Base-by-base conservation (phyloP, 257 asterid species). In the Fraxinus americana region DNA sequence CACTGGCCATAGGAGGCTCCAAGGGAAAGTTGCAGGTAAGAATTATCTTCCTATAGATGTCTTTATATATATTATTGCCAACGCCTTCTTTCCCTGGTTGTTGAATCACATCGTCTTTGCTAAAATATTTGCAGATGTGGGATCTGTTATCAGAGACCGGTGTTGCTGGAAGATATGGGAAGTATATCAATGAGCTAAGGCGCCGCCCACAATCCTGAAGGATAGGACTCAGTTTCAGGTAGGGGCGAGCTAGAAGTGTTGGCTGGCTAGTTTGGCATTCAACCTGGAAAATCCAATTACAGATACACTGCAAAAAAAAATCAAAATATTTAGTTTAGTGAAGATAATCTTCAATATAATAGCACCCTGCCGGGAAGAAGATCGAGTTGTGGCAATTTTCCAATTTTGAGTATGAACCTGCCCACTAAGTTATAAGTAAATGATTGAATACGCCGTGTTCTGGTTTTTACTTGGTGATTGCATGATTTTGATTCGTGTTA, bases 1-100 rank as follows among this genome's bases (percentile, higher is more conserved):
- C 85, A 23, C 88, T 92, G 59, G 99, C 97, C 35, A 77, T 92
- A 5, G 98, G 98, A 82, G 98, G 98, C 70, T 88, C 98, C 48
- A 91, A 88, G 75, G 98, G 98, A 72, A 92, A 89, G 77, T 79
- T 92, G 83, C 83, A 91, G 90, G 98, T 92, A 70, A 19, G 71
- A 54, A 16, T 38, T 34, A n/a, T 34, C 10, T 29, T 13, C 41
- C 5, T 43, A n/a, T 32, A 9, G 13, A 59, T 30, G 2, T 59
- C 25, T 30, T 14, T 19, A 12, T 59, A 59, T 0, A 7, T 52
- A 5, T 19, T n/a, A 67, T 43, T 39, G 9, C n/a, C 34, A 57
- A 2, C 10, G 2, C 14, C 17, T 48, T 27, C n/a, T 48, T 21
- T n/a, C 27, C 11, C 50, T 45, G 7, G 17, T 21, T 14, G 21